Conservation (phyloP, 257 asterid species). For the Scutellaria baicalensis region DNA sequence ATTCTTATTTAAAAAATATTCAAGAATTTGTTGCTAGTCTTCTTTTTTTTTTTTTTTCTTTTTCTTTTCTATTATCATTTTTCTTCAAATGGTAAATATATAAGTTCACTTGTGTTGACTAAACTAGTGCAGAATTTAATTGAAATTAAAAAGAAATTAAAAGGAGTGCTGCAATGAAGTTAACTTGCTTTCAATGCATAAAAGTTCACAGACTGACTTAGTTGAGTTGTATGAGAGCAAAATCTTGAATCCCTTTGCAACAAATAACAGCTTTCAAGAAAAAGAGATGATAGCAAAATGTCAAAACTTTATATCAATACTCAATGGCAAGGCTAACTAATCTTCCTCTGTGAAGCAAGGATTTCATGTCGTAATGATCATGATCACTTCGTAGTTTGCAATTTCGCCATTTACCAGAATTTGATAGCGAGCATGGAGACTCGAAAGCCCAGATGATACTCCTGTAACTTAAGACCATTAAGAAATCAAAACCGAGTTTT, state of each 20-base stretch:
- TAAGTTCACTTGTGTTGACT: too few relatives aligned
- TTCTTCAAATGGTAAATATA: not conserved
- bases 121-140: too few relatives aligned
- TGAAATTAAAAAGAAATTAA: too few relatives aligned
- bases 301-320: not conserved
- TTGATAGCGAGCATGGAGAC: not conserved
- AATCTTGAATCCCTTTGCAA: not conserved
- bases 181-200: too few relatives aligned
- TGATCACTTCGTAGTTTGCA: not conserved
- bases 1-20: too few relatives aligned
- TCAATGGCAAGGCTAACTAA: not conserved
- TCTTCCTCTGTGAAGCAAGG: not conserved
- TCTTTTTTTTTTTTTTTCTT: too few relatives aligned
- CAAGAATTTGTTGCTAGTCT: too few relatives aligned
- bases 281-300: not conserved
- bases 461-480: not conserved
- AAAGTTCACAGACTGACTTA: not conserved
- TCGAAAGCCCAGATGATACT: not conserved
- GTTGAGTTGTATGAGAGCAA: not conserved
- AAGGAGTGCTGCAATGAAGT: too few relatives aligned
- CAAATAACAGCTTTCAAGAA: not conserved
- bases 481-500: constrained; percentile 45
- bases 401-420: not conserved
- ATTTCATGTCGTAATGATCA: not conserved
- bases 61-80: too few relatives aligned